A percentile compares a stretch with the other conserved stretches of the same genome.
phyloP scores from a whole-genome alignment of 345 rosid species.

The Citrus reticulata region DNA sequence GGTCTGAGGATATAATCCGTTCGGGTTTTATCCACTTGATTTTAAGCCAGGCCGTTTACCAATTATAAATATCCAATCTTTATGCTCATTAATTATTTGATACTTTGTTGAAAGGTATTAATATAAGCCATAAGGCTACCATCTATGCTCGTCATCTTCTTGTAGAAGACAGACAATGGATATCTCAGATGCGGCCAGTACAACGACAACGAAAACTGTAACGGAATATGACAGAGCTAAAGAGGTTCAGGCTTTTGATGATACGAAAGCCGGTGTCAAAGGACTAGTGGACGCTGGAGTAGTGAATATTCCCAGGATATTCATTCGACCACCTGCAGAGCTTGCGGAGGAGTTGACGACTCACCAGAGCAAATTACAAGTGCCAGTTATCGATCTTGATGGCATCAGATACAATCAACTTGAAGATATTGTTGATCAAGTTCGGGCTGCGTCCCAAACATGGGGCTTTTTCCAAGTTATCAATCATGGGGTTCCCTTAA shows the following conservation, averaged over 20 bases:
- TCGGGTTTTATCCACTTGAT: no score
- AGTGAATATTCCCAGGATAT: slow-evolving; percentile 14
- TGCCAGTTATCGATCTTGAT: slow-evolving; percentile 17
- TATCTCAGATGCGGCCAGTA: neutral
- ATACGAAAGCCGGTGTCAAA: slow-evolving; percentile 36
- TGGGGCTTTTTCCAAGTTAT: slow-evolving; percentile 46
- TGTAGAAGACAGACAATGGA: neutral
- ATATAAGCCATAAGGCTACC: no score
- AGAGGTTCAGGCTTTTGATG: slow-evolving; percentile 40
- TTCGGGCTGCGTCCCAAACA: slow-evolving; percentile 27
- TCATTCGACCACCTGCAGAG: slow-evolving; percentile 1
- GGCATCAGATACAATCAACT: slow-evolving; percentile 7
- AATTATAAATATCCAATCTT: no score
- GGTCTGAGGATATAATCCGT: no score
- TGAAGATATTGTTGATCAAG: slow-evolving; percentile 17
- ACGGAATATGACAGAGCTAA: neutral
- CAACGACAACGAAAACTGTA: neutral
- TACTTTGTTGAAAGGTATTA: no score
- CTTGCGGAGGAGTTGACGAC: neutral
- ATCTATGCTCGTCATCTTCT: no score
- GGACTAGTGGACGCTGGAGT: slow-evolving; percentile 36
- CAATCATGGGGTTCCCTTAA: slow-evolving; percentile 36
- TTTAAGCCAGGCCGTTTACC: no score
- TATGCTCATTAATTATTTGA: no score
- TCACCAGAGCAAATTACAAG: no score